Evolutionary conservation across 2,329 filamentous ascomycete species (phyloP).

Genomic region (Diatrype stigma): DNA sequence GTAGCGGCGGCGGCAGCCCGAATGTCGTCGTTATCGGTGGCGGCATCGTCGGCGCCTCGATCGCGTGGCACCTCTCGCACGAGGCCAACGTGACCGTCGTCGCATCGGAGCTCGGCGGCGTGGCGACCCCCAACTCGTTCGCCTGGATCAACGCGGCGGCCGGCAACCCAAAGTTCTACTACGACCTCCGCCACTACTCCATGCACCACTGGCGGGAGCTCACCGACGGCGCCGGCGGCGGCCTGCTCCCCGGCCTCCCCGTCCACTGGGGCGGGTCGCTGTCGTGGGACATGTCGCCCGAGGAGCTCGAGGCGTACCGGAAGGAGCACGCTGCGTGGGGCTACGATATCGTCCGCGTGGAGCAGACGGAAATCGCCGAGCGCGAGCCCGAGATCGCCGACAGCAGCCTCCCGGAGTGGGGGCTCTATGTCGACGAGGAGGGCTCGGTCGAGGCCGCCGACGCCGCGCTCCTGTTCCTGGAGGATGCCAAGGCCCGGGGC

Average conservation of each 20-base stretch:
- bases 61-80: conserved; percentile 26
- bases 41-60: conserved; percentile 26
- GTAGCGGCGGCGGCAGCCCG: too few relatives aligned
- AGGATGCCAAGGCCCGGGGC: conserved; percentile 11
- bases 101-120: conserved; percentile 23
- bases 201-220: conserved; percentile 23
- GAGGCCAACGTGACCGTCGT: conserved; percentile 24
- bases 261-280: conserved; percentile 23
- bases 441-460: conserved; percentile 26
- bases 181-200: conserved; percentile 25
- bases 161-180: conserved; percentile 23
- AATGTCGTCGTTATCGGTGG: conserved; percentile 22
- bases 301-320: conserved; percentile 18
- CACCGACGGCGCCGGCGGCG: conserved; percentile 2
- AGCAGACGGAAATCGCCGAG: conserved; percentile 12
- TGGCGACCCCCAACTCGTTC: conserved; percentile 28
- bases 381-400: conserved; percentile 19
- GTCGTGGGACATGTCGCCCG: conserved; percentile 18
- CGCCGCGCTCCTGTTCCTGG: conserved; percentile 19
- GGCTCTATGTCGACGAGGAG: conserved; percentile 15
- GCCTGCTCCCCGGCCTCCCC: conserved; percentile 17
- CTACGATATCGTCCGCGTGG: conserved; percentile 20
- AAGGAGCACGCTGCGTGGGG: conserved; percentile 22
- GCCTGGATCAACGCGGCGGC: conserved; percentile 29
- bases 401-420: conserved; percentile 19